Evolutionary conservation across 1,284 basidiomycete genomes (phyloP), one percentile per base, ranked within the genome.

Genomic region (Trichosporon sp.): DNA sequence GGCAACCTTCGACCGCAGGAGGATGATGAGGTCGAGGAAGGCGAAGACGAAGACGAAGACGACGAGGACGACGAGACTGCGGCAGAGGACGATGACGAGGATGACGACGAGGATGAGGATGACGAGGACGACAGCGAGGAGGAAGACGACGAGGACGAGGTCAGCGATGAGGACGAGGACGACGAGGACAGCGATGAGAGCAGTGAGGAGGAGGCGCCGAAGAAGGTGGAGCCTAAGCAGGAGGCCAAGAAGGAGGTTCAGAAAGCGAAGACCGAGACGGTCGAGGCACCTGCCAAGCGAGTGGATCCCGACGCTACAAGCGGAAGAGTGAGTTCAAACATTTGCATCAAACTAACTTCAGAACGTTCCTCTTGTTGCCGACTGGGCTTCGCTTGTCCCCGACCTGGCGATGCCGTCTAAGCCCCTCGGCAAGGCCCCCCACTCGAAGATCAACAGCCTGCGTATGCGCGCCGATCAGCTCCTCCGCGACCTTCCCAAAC

Each of bases 1-100:
- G 74, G 11, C 13, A 69, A 66, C 10, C 66, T 71, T 6, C 69
- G 62, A 1, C 63, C 65, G 11, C 69, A 68, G 14, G 71, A 67
- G 1, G 72, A 68, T 10, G 60, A 68, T 29, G 64, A 64, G 6
- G 70, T 70, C 16, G 71, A 72, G 13, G 70, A 66, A 11, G 71
- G 72, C 7, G 63, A 66, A 2, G 65, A 74, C 54, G 71, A 73
- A 46, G 74, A 74, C 27, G 73, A 70, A 11, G 73, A 80, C 9
- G 77, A 75, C 2, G 79, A 79, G 54, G 74, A 70, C 0, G 74
- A 72, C 11, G 76, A 78, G 13, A 76, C 79, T 2, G 71, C 74
- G 1, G 77, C 74, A 7, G 65, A 75, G 29, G 76, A 75, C 7
- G 76, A 71, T 31, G 73, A 72, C 1, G 70, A 73, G 14, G 71